Base-by-base conservation (phyloP, 2,329 filamentous ascomycete genomes). In the Ophioceras dolichostomum region DNA sequence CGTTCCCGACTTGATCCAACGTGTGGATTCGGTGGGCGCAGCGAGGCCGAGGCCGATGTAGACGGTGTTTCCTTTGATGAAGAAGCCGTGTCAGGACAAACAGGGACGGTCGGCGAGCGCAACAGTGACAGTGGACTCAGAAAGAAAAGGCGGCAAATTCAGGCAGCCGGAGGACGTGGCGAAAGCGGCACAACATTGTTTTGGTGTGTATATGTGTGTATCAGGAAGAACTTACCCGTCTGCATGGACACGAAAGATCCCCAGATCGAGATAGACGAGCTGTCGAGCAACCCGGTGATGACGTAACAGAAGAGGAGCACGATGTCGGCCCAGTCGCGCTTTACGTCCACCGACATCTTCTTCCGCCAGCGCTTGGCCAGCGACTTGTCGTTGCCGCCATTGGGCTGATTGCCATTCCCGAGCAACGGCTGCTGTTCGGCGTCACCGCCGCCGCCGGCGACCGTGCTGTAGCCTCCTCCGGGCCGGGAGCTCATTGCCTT, bases 211-310 rank as follows among this genome's bases (percentile, higher is more conserved):
- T n/a, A n/a, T n/a, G n/a, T n/a, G n/a, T n/a, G n/a, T n/a, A n/a
- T n/a, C n/a, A n/a, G n/a, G 10, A 34, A 4, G 33, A n/a, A 57
- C 62, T 44, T 49, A 73, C 81, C 82, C 22, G 83, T 88, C 52
- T 88, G 83, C 83, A 88, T 88, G 48, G 78, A 83, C 29, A 86
- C 82, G 48, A 89, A 89, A 3, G 79, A 79, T 10, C 82, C 80
- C 78, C 81, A 88, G 30, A 81, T 80, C 40, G 77, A 79, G 33
- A 83, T 80, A 3, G 81, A 76, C 3, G 80, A 76, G 57, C 79
- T 84, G 57, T 89, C 83, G 7, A 86, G 68, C 10, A 89, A 62
- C 4, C 83, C 83, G 0, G 83, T 88, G 51, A 87, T 79, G 44
- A 83, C 60, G 53, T 87, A 88, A 58, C 80, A 85, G 20, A 74